These are phyloP conservation scores for Ilex paraguariensis DNA, from an alignment of 305 asterid species.

Conservation along the genomic window DNA sequence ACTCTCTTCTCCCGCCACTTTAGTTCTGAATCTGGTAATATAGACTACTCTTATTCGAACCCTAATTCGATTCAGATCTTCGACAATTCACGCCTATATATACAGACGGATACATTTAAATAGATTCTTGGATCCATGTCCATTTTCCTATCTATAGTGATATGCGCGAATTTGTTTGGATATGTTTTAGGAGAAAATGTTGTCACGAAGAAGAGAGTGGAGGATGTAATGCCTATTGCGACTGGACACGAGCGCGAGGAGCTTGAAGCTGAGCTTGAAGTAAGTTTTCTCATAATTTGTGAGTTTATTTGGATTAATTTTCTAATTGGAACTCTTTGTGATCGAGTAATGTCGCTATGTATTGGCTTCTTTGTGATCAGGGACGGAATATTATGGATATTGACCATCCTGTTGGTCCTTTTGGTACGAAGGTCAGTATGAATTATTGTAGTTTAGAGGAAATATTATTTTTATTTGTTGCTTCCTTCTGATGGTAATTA, in stretches of 20 bases:
- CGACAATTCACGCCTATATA: too few relatives aligned
- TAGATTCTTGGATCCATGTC: neutral
- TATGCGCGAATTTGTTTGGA: neutral
- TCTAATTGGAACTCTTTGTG: neutral
- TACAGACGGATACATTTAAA: too few relatives aligned
- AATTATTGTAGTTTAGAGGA: too few relatives aligned
- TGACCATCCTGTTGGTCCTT: constrained; percentile 81
- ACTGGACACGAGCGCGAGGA: constrained; percentile 97
- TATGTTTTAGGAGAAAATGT: constrained; percentile 33
- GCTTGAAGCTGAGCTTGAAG: constrained; percentile 81
- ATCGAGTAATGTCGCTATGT: too few relatives aligned
- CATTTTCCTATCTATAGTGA: neutral
- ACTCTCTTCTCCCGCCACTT: constrained; percentile 21
- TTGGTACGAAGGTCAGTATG: constrained; percentile 81
- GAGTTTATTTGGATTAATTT: neutral
- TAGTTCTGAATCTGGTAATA: constrained; percentile 31
- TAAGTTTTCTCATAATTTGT: constrained; percentile 22
- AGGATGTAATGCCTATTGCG: constrained; percentile 91
- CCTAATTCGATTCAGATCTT: constrained; percentile 8
- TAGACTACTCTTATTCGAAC: neutral
- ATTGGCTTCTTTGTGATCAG: constrained; percentile 13
- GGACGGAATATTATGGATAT: constrained; percentile 70
- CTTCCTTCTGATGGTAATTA: too few relatives aligned
- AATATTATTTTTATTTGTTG: too few relatives aligned
- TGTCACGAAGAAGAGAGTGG: constrained; percentile 44